phyloP scores from a whole-genome alignment of 371 early-diverging fungal species.

The Mortierella sp. region DNA sequence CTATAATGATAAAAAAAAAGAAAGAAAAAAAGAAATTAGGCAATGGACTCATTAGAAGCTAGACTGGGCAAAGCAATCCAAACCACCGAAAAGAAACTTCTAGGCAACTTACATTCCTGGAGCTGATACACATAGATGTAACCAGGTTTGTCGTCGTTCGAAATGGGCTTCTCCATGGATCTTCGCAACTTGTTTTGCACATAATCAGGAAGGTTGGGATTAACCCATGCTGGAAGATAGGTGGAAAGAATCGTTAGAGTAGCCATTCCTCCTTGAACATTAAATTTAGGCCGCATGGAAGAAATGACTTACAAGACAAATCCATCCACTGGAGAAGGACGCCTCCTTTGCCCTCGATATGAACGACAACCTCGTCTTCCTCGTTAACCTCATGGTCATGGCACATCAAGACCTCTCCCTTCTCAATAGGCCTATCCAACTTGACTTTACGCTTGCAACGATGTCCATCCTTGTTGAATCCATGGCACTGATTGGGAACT shows the following conservation, averaged over 20 bases:
- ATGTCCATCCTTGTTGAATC: constrained; percentile 45
- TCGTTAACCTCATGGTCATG: constrained; percentile 50
- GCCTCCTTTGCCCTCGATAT: constrained; percentile 45
- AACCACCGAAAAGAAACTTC: no score
- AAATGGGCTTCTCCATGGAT: constrained; percentile 63
- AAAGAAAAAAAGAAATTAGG: background rate
- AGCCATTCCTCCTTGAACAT: background rate
- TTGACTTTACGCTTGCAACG: constrained; percentile 55
- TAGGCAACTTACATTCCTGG: constrained; percentile 27
- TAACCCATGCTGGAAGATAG: constrained; percentile 42
- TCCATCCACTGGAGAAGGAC: constrained; percentile 53
- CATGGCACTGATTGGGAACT: constrained; percentile 49
- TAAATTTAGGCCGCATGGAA: background rate
- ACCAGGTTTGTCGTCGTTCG: constrained; percentile 61
- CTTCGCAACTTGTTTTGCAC: constrained; percentile 49
- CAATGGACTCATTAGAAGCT: background rate
- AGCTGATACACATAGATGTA: constrained; percentile 67
- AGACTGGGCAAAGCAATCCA: background rate
- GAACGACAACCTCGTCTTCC: constrained; percentile 24
- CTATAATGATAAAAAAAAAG: constrained; percentile 18
- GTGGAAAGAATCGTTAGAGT: background rate
- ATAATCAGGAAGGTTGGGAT: constrained; percentile 50
- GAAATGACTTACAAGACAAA: constrained; percentile 30
- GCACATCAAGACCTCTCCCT: constrained; percentile 50
- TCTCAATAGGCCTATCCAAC: constrained; percentile 40